These are phyloP conservation scores for Spathaspora hagerdaliae DNA, from an alignment of 805 yeast genomes.

Conservation along the genomic window DNA sequence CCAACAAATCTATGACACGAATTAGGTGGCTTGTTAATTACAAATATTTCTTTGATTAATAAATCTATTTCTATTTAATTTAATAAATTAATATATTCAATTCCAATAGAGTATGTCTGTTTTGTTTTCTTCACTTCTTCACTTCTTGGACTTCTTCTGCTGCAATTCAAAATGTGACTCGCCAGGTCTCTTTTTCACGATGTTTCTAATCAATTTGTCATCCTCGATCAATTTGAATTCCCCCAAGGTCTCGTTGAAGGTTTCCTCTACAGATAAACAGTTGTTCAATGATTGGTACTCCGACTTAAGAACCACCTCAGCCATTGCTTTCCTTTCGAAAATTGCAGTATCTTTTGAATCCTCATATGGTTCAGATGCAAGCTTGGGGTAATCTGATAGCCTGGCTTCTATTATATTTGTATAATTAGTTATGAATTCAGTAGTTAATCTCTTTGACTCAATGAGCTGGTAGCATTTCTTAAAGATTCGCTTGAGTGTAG, in stretches of 20 bases:
- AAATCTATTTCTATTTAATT: no score
- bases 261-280: conserved; percentile 28
- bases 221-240: conserved; percentile 49
- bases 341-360: background rate
- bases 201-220: conserved; percentile 54
- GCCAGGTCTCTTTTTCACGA: conserved; percentile 50
- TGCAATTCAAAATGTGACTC: background rate
- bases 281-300: conserved; percentile 50
- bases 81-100: no score
- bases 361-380: conserved; percentile 18
- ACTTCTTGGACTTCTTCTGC: no score
- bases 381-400: conserved; percentile 46
- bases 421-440: conserved; percentile 24
- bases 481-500: conserved; percentile 44
- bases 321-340: conserved; percentile 35
- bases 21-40: no score
- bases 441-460: conserved; percentile 48
- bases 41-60: no score
- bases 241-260: conserved; percentile 17
- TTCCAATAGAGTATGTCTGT: no score
- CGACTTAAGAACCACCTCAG: conserved; percentile 50
- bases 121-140: no score
- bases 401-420: conserved; percentile 29
- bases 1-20: conserved; percentile 17
- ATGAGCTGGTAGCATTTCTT: conserved; percentile 61